phyloP scores from a whole-genome alignment of 1,284 basidiomycete species.

The Leccinum pachyderme region DNA sequence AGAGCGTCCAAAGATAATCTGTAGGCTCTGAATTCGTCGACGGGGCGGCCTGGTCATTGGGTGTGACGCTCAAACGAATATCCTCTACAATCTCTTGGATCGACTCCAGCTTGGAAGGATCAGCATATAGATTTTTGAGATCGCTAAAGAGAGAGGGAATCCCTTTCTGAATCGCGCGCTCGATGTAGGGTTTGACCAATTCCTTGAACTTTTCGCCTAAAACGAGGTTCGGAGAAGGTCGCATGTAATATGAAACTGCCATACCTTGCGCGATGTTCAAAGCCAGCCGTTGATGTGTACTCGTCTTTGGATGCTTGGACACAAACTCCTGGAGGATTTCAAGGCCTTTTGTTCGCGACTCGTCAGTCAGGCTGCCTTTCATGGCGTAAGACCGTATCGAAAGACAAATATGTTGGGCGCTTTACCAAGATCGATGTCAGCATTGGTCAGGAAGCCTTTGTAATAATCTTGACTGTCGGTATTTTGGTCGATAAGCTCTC shows the following conservation, averaged over 20 bases:
- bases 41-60: constrained; percentile 25
- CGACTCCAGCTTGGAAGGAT: constrained; percentile 60
- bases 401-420: constrained; percentile 9
- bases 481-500: constrained; percentile 80
- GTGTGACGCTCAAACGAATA: constrained; percentile 40
- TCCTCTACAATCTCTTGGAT: constrained; percentile 76
- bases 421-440: constrained; percentile 66
- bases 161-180: constrained; percentile 76
- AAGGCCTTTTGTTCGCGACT: constrained; percentile 55
- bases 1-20: constrained; percentile 91
- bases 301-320: constrained; percentile 62
- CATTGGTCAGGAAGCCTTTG: constrained; percentile 65
- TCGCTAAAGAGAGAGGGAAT: constrained; percentile 95
- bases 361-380: constrained; percentile 44
- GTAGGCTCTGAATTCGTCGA: constrained; percentile 64
- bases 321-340: constrained; percentile 59
- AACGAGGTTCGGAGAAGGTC: constrained; percentile 2
- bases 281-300: constrained; percentile 72
- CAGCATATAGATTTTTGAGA: constrained; percentile 81
- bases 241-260: constrained; percentile 7
- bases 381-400: constrained; percentile 9
- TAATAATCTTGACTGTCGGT: constrained; percentile 85
- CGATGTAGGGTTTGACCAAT: constrained; percentile 70
- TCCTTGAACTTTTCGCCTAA: constrained; percentile 64
- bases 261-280: constrained; percentile 63